Percentiles rank a stretch among this genome's conserved stretches.
These are phyloP conservation scores for Kluyveromyces sp. DNA, from an alignment of 1,139 yeast genomes.

Conservation along the genomic window DNA sequence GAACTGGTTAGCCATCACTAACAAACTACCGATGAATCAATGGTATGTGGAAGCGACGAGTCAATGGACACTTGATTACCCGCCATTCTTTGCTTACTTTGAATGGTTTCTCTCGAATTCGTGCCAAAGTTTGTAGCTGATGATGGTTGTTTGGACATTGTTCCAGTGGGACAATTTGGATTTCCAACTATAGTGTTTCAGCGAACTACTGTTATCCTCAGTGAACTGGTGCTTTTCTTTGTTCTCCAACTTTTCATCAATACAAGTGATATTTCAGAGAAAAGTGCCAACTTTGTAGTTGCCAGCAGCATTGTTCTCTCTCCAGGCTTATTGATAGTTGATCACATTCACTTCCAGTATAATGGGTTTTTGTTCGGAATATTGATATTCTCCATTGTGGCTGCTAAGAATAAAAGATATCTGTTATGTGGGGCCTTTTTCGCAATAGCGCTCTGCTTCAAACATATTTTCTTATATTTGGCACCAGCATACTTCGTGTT, in stretches of 20 bases:
- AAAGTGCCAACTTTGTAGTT: slow-evolving; percentile 53
- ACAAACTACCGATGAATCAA: slow-evolving; percentile 59
- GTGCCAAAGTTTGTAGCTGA: slow-evolving; percentile 56
- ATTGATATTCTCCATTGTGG: slow-evolving; percentile 61
- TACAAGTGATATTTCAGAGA: slow-evolving; percentile 35
- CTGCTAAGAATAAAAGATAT: slow-evolving; percentile 53
- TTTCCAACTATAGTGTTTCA: slow-evolving; percentile 77
- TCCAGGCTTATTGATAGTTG: slow-evolving; percentile 83
- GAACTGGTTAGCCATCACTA: slow-evolving; percentile 91
- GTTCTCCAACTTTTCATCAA: slow-evolving; percentile 68
- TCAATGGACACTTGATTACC: slow-evolving; percentile 95
- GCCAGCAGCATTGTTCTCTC: slow-evolving; percentile 79
- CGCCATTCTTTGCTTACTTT: slow-evolving; percentile 95
- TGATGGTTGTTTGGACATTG: slow-evolving; percentile 77
- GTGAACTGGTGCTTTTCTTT: slow-evolving; percentile 64
- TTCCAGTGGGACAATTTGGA: slow-evolving; percentile 59
- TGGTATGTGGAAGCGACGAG: slow-evolving; percentile 86
- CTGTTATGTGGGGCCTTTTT: slow-evolving; percentile 67
- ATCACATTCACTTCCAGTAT: slow-evolving; percentile 91
- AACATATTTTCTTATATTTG: slow-evolving; percentile 84
- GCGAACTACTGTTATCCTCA: slow-evolving; percentile 65
- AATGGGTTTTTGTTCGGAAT: slow-evolving; percentile 91
- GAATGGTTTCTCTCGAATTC: slow-evolving; percentile 69
- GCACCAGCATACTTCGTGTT: slow-evolving; percentile 92
- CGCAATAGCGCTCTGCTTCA: slow-evolving; percentile 75